Percentiles rank a stretch among this genome's conserved stretches.
These are phyloP conservation scores for Penicillium sp. DNA, from an alignment of 2,329 filamentous ascomycete genomes.

Conservation along the genomic window DNA sequence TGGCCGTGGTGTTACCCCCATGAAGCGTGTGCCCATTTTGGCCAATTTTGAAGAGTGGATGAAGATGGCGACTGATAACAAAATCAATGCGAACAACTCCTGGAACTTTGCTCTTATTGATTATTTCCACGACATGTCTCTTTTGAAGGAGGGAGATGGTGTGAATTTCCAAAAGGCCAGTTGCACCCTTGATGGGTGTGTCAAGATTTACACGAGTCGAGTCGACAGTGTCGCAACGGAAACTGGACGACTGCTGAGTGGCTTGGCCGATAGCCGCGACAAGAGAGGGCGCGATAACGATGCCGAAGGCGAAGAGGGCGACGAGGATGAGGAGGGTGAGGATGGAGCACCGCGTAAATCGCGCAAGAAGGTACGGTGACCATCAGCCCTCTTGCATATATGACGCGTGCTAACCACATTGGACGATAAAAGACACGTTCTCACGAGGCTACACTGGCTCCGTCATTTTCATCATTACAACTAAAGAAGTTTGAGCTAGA, in stretches of 20 bases:
- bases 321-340: conserved; percentile 61
- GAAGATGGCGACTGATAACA: conserved; percentile 99
- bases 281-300: conserved; percentile 67
- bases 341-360: conserved; percentile 51
- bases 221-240: conserved; percentile 98
- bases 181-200: conserved; percentile 94
- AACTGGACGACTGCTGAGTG: conserved; percentile 91
- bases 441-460: conserved; percentile 88
- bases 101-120: conserved; percentile 99
- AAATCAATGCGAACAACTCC: conserved; percentile 96
- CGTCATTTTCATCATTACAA: conserved; percentile 83
- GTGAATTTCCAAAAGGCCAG: conserved; percentile 99
- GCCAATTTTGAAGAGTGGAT: conserved; percentile 99
- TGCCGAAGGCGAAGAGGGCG: conserved; percentile 63
- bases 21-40: conserved; percentile 92
- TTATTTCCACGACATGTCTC: conserved; percentile 98
- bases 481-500: conserved; percentile 98
- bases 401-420: not conserved
- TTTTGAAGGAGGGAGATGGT: conserved; percentile 91
- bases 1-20: conserved; percentile 79
- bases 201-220: conserved; percentile 98
- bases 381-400: too few relatives aligned
- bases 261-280: conserved; percentile 74
- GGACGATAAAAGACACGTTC: conserved; percentile 58
- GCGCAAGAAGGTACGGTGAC: conserved; percentile 66